phyloP scores from a whole-genome alignment of 441 rosid species.

The Melastoma candidum region DNA sequence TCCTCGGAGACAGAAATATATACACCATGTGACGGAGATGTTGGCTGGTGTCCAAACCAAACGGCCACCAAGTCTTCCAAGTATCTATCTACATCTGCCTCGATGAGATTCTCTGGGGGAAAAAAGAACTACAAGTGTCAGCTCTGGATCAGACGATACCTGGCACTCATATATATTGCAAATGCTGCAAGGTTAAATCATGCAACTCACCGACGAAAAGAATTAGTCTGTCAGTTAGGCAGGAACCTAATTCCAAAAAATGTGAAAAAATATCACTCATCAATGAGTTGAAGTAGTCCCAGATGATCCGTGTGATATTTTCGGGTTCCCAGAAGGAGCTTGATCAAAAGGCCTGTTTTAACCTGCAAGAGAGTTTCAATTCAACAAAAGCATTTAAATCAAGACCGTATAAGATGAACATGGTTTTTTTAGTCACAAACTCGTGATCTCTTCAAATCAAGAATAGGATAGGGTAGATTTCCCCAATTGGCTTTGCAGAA shows the following conservation, averaged over 20 bases:
- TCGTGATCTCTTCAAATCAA: too few relatives aligned
- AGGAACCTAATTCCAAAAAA: conserved; percentile 30
- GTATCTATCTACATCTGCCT: conserved; percentile 24
- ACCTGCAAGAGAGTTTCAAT: conserved; percentile 7
- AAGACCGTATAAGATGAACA: too few relatives aligned
- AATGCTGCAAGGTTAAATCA: too few relatives aligned
- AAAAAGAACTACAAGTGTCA: too few relatives aligned
- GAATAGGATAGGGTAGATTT: too few relatives aligned
- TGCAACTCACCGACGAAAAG: conserved; percentile 40
- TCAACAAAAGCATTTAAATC: not conserved
- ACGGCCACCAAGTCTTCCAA: conserved; percentile 18
- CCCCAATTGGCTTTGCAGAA: too few relatives aligned
- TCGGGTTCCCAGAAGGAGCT: conserved; percentile 22
- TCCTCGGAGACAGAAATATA: conserved; percentile 18
- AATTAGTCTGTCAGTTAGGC: conserved; percentile 26
- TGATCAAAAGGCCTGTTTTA: conserved; percentile 23
- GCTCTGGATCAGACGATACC: too few relatives aligned
- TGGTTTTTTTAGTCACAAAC: too few relatives aligned
- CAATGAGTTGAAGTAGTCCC: conserved; percentile 19
- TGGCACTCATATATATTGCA: too few relatives aligned
- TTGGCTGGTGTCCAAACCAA: conserved; percentile 18
- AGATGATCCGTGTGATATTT: conserved; percentile 23
- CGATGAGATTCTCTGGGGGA: conserved; percentile 32
- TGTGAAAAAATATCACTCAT: conserved; percentile 27
- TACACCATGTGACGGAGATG: conserved; percentile 18